Conservation (phyloP, 148 eudicot species). For the Camellia granthamiana region DNA sequence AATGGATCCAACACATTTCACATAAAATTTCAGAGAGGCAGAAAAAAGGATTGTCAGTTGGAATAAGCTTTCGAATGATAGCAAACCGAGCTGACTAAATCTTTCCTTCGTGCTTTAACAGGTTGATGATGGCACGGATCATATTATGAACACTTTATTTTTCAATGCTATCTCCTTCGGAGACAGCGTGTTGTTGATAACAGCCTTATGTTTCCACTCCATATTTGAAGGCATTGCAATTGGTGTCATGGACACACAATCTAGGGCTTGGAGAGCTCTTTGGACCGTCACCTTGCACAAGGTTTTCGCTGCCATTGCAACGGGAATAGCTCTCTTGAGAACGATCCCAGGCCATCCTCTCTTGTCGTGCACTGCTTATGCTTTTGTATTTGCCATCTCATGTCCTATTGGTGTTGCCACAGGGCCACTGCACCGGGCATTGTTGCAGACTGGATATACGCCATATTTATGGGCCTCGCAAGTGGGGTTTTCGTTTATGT, state of each 20-base stretch:
- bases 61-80: no score
- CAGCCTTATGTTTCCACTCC: slow-evolving; percentile 34
- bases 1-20: background rate
- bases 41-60: no score
- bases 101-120: background rate
- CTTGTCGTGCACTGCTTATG: slow-evolving; percentile 25
- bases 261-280: slow-evolving; percentile 33
- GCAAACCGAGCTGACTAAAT: background rate
- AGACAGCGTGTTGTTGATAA: slow-evolving; percentile 23
- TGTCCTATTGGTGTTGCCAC: slow-evolving; percentile 36
- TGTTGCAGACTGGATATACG: slow-evolving; percentile 38
- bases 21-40: background rate
- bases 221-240: slow-evolving; percentile 39
- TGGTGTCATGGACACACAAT: slow-evolving; percentile 25
- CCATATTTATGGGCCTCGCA: slow-evolving; percentile 32
- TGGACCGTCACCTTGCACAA: slow-evolving; percentile 40
- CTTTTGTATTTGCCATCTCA: slow-evolving; percentile 39
- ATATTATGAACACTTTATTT: background rate
- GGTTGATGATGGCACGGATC: slow-evolving; percentile 1
- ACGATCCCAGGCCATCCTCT: slow-evolving; percentile 33
- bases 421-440: slow-evolving; percentile 27
- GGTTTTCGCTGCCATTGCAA: slow-evolving; percentile 19
- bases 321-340: slow-evolving; percentile 32
- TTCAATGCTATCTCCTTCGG: slow-evolving; percentile 24
- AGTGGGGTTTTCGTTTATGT: slow-evolving; percentile 30